Base-by-base conservation (phyloP, 306 rosid species). In the Lathyrus sativus region DNA sequence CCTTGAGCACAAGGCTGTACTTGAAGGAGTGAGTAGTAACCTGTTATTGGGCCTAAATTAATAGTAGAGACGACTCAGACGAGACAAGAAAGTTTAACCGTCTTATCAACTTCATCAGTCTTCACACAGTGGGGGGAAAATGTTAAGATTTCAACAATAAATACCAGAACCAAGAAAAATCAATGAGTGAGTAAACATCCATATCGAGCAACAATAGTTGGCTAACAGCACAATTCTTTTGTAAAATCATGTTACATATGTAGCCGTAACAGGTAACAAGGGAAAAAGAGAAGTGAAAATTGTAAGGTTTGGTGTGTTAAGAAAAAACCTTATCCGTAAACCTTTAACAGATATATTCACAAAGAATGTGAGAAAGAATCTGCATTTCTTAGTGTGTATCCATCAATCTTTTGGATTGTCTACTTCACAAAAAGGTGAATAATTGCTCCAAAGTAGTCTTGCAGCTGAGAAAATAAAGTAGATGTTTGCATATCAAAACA, bases 391-490 rank as follows among this genome's bases (percentile, higher is more conserved):
- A 29, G 46, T 24, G 12, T 43, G 73, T 53, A 68, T 13, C 26
- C 58, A 61, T 33, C 43, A 26, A 75, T 49, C 64, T 58, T 74
- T 70, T 29, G 45, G 68, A 62, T 31, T 19, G 73, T 54, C 73
- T 84, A 86, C 56, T 10, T 74, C 79, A 85, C 49, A 67, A 92
- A 88, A 64, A 92, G 4, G 72, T 81, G 43, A 73, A 88, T 42
- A 28, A 90, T 48, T 14, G 89, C 77, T 37, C 53, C 71, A 60
- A 83, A 80, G 82, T 92, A 89, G 77, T 64, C 86, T 12, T 80
- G 81, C 76, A 92, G 74, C 96, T 92, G 93, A 78, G 85, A 83
- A 67, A 22, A 58, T 54, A 26, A 65, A 74, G 67, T 42, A 41
- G 45, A 46, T 24, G 10, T 59, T 44, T 14, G 65, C 46, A 14